Evolutionary conservation across 305 asterid genomes (phyloP).

Genomic region (Andrographis paniculata): DNA sequence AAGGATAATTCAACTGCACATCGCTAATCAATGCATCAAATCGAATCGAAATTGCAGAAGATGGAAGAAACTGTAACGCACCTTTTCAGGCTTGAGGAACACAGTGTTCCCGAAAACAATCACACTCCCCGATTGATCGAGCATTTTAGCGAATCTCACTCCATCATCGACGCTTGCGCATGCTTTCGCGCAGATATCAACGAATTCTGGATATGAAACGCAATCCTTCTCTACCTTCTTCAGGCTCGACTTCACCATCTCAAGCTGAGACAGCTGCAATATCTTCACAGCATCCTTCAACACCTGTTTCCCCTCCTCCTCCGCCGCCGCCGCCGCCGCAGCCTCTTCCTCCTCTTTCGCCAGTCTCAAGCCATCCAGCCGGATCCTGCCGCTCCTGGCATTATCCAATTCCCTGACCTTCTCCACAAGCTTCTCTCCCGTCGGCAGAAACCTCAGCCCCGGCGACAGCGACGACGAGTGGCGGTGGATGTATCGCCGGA

Average conservation of each 20-base stretch:
- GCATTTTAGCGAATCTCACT: slow-evolving; percentile 51
- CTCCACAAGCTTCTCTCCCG: slow-evolving; percentile 50
- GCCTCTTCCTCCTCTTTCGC: slow-evolving; percentile 11
- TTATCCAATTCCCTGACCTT: slow-evolving; percentile 64
- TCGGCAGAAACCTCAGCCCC: slow-evolving; percentile 28
- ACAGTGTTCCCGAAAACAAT: slow-evolving; percentile 66
- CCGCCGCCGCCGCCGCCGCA: slow-evolving; percentile 20
- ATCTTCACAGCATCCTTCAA: slow-evolving; percentile 64
- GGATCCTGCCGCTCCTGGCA: slow-evolving; percentile 41
- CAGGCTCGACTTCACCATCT: slow-evolving; percentile 54
- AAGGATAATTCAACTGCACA: too few species aligned
- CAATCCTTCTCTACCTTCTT: slow-evolving; percentile 36
- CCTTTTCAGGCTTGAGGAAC: slow-evolving; percentile 82
- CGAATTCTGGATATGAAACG: slow-evolving; percentile 41
- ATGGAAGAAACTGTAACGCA: slow-evolving; percentile 19
- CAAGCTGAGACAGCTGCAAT: slow-evolving; percentile 60
- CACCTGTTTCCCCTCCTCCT: slow-evolving; percentile 32
- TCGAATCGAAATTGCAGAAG: too few species aligned
- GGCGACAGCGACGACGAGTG: slow-evolving; percentile 20
- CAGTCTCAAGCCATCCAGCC: slow-evolving; percentile 37
- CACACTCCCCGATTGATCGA: slow-evolving; percentile 79
- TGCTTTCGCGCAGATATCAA: slow-evolving; percentile 46
- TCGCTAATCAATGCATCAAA: too few species aligned
- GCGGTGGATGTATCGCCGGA: slow-evolving; percentile 39
- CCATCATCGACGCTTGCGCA: slow-evolving; percentile 43